Base-by-base conservation (phyloP, 352 stramenopile genomes). In the Pythium volutum region DNA sequence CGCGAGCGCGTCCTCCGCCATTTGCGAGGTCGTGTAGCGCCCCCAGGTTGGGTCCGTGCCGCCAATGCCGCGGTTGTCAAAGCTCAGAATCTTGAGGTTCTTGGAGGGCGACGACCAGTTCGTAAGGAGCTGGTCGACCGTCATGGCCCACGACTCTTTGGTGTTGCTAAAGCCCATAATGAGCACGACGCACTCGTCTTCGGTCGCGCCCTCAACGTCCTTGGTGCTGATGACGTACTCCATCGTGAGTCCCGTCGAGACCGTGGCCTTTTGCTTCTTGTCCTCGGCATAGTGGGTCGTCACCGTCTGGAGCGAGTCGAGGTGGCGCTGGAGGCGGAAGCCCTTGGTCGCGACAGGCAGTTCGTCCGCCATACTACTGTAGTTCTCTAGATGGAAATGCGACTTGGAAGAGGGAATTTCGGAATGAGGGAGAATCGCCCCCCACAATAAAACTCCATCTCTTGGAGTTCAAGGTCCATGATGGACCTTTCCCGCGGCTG, bases 11-110 rank as follows among this genome's bases (percentile, higher is more conserved):
- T 90, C 81, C n/a, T 77, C 55, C 1, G 79, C 81, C 81, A 90
- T 90, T 7, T 68, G 65, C 5, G 66, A 74, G 7, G 79, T 90
- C 29, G 75, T 81, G 65, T 88, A 88, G 23, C 68, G 70, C 8
- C 71, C 75, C 66, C 66, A 81, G 0, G 77, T 68, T 31, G 68
- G 67, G 45, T 86, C 78, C 20, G 77, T 71, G 59, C 55, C 55
- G 55, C 73, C 80, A 4, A 75, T 52, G 15, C 76, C 80, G 26
- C 80, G 76, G 67, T 88, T 89, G 62, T 85, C 80, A 23, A 89
- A 74, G 11, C 72, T 84, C 43, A 88, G 41, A 22, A 89, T 51
- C 52, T 80, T 71, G 38, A 86, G 45, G 22, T 59, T 68, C 50
- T 55, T 71, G 26, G 42, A 22, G 16, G 22, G 15, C 18, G 36